phyloP scores from a whole-genome alignment of 257 asterid species.

The Ehretia macrophylla region DNA sequence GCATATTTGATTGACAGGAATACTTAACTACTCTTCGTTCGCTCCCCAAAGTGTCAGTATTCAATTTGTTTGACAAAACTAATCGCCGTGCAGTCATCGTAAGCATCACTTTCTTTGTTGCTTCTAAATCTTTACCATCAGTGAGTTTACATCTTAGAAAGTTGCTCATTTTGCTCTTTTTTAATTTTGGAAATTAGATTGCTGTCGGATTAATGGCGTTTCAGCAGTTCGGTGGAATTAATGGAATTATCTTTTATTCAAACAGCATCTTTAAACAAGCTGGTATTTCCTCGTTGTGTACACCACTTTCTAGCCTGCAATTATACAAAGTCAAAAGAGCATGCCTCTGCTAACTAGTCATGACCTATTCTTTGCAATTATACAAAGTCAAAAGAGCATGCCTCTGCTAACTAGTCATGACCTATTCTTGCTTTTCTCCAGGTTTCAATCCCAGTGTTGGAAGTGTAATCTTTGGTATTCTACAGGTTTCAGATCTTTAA shows the following conservation, averaged over 20 bases:
- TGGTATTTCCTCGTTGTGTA: constrained; percentile 25
- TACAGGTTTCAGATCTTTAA: constrained; percentile 12
- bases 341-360: background rate
- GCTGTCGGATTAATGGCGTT: constrained; percentile 59
- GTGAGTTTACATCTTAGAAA: background rate
- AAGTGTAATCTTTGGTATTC: constrained; percentile 9
- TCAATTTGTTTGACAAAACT: constrained; percentile 20
- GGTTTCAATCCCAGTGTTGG: constrained; percentile 19
- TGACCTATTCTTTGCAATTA: background rate
- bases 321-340: background rate
- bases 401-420: background rate
- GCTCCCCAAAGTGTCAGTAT: constrained; percentile 22
- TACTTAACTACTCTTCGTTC: constrained; percentile 3
- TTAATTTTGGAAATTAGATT: constrained; percentile 26
- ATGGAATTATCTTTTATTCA: constrained; percentile 67
- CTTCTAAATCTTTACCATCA: background rate
- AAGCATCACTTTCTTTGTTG: background rate
- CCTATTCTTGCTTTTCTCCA: background rate
- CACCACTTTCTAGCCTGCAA: background rate
- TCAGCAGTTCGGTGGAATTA: constrained; percentile 70
- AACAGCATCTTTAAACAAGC: constrained; percentile 57
- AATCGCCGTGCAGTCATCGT: constrained; percentile 20
- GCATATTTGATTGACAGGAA: constrained; percentile 9
- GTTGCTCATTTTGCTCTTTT: background rate
- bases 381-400: background rate